Conservation (phyloP, 2,329 filamentous ascomycete genomes). For the Colletotrichum sp. region DNA sequence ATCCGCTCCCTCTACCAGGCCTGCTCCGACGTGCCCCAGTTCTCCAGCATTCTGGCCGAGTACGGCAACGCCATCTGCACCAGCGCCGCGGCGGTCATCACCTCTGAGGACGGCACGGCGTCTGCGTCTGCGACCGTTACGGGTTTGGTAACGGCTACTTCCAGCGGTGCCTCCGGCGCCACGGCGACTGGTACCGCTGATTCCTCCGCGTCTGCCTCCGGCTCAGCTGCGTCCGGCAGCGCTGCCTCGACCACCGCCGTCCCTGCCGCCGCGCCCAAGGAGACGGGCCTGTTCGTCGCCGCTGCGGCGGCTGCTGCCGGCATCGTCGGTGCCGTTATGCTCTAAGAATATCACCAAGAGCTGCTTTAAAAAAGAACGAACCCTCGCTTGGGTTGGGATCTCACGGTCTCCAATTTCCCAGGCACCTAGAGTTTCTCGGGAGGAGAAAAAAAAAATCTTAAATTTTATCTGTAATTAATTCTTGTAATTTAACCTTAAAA, state of each 20-base stretch:
- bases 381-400: neutral
- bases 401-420: neutral
- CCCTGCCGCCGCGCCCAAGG: neutral
- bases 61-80: neutral
- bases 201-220: neutral
- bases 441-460: neutral
- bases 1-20: constrained; percentile 24
- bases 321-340: constrained; percentile 7
- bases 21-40: constrained; percentile 29
- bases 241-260: neutral
- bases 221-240: neutral
- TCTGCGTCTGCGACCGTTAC: neutral
- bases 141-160: neutral
- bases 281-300: constrained; percentile 14
- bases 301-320: constrained; percentile 3
- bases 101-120: neutral
- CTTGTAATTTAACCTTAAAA: neutral
- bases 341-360: no score
- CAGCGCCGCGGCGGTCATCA: neutral
- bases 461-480: neutral
- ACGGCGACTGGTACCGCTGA: neutral
- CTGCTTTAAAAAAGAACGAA: accelerated
- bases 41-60: neutral
- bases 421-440: neutral
- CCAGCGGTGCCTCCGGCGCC: neutral